A percentile compares a stretch with the other conserved stretches of the same genome.
Conservation (phyloP, 345 rosid genomes). For the Pseudoturritis turrita region DNA sequence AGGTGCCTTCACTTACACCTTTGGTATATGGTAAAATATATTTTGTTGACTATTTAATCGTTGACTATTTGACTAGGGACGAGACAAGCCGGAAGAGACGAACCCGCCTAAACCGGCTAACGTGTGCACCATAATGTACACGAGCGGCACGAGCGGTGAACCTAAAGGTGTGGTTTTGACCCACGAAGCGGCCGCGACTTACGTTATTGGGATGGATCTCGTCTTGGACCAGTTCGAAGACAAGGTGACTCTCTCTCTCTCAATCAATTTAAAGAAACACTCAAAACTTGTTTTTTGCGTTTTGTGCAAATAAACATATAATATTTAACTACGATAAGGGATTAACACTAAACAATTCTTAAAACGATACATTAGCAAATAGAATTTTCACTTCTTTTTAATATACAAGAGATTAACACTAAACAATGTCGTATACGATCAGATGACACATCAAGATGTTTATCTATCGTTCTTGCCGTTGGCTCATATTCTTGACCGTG, state of each 20-base stretch:
- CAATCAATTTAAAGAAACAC: background rate
- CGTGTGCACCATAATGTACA: conserved; percentile 93
- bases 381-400: background rate
- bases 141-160: conserved; percentile 97
- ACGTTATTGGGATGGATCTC: conserved; percentile 66
- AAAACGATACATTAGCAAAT: background rate
- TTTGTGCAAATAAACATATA: background rate
- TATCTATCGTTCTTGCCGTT: conserved; percentile 92
- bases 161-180: conserved; percentile 94
- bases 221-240: conserved; percentile 85
- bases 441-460: conserved; percentile 88
- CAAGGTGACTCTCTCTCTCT: conserved; percentile 45
- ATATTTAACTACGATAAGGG: background rate
- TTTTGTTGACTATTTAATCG: background rate
- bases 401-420: background rate
- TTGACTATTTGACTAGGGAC: conserved; percentile 48
- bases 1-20: background rate
- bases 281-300: background rate
- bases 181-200: conserved; percentile 66
- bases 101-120: conserved; percentile 55
- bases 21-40: background rate
- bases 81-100: conserved; percentile 46
- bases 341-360: too few species aligned
- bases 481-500: conserved; percentile 89
- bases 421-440: background rate